These are phyloP conservation scores for Pythium phragmitis DNA, from an alignment of 352 stramenopile species.

Conservation along the genomic window DNA sequence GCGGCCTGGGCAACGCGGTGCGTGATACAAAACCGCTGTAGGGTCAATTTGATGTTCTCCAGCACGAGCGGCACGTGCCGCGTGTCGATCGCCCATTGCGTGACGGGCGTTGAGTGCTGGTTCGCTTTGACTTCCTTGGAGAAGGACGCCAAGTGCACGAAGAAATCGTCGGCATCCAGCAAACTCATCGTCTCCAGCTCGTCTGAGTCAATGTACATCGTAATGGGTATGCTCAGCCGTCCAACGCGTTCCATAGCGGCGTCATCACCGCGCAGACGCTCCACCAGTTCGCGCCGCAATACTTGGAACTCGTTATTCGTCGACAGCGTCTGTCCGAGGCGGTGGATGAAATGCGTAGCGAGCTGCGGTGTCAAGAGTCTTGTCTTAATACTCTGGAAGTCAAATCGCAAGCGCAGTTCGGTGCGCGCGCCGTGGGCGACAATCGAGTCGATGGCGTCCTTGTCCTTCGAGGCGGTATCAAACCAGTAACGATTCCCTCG, in stretches of 20 bases:
- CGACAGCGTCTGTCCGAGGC: background rate
- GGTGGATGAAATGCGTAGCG: background rate
- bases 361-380: background rate
- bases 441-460: background rate
- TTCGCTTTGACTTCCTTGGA: background rate
- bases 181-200: background rate
- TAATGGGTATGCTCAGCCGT: background rate
- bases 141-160: slow-evolving; percentile 2
- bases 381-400: slow-evolving; percentile 3
- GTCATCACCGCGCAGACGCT: background rate
- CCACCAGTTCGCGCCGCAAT: background rate
- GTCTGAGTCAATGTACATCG: background rate
- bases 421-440: background rate
- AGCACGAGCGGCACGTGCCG: slow-evolving; percentile 1
- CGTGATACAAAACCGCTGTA: slow-evolving; percentile 19
- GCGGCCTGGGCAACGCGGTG: slow-evolving; percentile 13
- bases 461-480: background rate
- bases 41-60: background rate
- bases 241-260: background rate
- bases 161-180: slow-evolving; percentile 9
- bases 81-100: background rate
- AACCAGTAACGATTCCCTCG: too few species aligned
- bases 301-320: background rate
- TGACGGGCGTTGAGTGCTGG: background rate
- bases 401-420: background rate